These are phyloP conservation scores for Leccinum ochraceum DNA, from an alignment of 768 basidiomycete genomes.

Conservation along the genomic window DNA sequence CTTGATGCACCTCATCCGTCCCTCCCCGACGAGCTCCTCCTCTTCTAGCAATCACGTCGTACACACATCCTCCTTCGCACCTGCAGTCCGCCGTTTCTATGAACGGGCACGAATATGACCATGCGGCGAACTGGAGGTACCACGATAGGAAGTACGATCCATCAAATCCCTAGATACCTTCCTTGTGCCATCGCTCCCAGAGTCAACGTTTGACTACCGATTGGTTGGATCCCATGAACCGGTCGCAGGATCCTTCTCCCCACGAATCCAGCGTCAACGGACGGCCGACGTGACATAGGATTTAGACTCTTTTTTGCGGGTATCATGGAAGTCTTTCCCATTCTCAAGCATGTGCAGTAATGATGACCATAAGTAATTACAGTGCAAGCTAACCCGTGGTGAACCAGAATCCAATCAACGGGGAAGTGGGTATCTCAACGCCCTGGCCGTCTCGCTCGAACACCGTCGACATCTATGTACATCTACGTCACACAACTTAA, in stretches of 20 bases:
- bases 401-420: neutral
- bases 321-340: neutral
- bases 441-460: too few relatives aligned
- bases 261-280: constrained; percentile 27
- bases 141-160: constrained; percentile 26
- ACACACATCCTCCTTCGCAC: constrained; percentile 11
- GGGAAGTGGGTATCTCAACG: neutral
- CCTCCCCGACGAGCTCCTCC: constrained; percentile 27
- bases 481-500: neutral
- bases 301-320: neutral
- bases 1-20: constrained; percentile 30
- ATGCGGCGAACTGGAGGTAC: constrained; percentile 27
- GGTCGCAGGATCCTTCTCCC: constrained; percentile 23
- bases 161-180: too few relatives aligned
- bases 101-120: constrained; percentile 26
- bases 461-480: neutral
- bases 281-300: constrained; percentile 23
- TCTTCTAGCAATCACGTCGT: constrained; percentile 20
- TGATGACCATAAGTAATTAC: neutral
- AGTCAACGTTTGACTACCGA: too few relatives aligned
- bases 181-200: too few relatives aligned
- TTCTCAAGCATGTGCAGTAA: constrained; percentile 3
- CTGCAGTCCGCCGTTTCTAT: constrained; percentile 12
- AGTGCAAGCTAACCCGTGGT: neutral
- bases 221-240: constrained; percentile 16